phyloP scores from a whole-genome alignment of 1,284 basidiomycete genomes.

The Cutaneotrichosporon sp. region DNA sequence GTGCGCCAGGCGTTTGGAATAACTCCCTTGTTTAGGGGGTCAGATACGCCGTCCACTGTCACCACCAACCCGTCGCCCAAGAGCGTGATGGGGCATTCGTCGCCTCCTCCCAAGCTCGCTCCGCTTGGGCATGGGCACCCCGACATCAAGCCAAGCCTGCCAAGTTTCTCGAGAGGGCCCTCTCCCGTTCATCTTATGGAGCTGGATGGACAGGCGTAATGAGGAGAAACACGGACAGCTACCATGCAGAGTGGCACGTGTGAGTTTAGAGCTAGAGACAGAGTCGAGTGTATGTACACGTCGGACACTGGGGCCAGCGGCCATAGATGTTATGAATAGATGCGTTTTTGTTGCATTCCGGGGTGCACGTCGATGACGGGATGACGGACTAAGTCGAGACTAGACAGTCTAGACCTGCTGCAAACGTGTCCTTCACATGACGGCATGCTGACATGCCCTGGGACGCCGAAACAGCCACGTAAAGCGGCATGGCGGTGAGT shows the following conservation, averaged over 20 bases:
- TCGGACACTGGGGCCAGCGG: neutral
- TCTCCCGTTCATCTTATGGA: slow-evolving; percentile 24
- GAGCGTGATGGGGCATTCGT: slow-evolving; percentile 22
- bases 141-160: slow-evolving; percentile 18
- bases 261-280: neutral
- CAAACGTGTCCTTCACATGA: too few species aligned
- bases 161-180: slow-evolving; percentile 16
- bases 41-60: slow-evolving; percentile 14
- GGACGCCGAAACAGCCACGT: too few species aligned
- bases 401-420: too few species aligned
- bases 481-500: too few species aligned
- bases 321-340: slow-evolving; percentile 8
- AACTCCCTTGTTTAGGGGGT: slow-evolving; percentile 65
- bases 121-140: slow-evolving; percentile 28
- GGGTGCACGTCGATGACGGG: too few species aligned
- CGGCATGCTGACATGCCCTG: too few species aligned
- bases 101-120: slow-evolving; percentile 32
- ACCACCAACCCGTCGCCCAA: slow-evolving; percentile 25
- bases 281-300: slow-evolving; percentile 3
- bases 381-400: too few species aligned
- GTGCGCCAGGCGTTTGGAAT: slow-evolving; percentile 80
- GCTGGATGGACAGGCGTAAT: slow-evolving; percentile 20
- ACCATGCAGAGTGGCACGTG: neutral
- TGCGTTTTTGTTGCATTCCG: too few species aligned
- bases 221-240: neutral